Evolutionary conservation across 2,329 filamentous ascomycete species (phyloP).

Genomic region (Tolypocladium sp.): DNA sequence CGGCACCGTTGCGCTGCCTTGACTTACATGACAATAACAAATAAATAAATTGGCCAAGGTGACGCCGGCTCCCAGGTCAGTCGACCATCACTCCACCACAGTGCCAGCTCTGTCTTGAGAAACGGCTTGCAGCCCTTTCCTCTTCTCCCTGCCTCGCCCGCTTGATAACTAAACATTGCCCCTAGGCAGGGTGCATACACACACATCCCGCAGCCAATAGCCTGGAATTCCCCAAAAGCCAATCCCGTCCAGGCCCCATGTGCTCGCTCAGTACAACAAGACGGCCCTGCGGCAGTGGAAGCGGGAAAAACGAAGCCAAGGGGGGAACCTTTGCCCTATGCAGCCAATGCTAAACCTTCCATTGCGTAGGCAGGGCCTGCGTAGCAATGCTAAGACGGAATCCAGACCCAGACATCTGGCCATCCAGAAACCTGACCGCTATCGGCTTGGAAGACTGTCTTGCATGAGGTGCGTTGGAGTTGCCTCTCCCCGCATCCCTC

Average conservation of each 20-base stretch:
- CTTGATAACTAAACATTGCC: background rate
- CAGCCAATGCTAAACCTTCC: too few species aligned
- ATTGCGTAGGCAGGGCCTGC: too few species aligned
- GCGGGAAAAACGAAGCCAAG: too few species aligned
- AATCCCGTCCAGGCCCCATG: background rate
- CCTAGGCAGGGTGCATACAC: background rate
- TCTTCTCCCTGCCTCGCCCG: background rate
- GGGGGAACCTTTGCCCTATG: too few species aligned
- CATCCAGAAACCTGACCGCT: background rate
- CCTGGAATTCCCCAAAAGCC: background rate
- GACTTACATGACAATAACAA: background rate
- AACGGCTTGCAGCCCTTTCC: background rate
- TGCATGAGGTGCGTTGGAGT: background rate
- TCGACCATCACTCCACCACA: conserved; percentile 1
- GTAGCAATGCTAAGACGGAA: background rate
- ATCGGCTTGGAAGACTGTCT: background rate
- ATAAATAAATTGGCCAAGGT: background rate
- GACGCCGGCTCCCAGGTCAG: background rate
- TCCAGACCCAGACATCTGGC: background rate
- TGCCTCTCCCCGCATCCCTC: background rate
- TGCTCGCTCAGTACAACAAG: background rate
- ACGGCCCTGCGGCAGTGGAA: background rate
- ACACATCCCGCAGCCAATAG: background rate
- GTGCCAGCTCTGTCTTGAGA: background rate
- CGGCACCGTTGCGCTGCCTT: background rate